phyloP scores from a whole-genome alignment of 2,329 filamentous ascomycete genomes.

The Colletotrichum sp. region DNA sequence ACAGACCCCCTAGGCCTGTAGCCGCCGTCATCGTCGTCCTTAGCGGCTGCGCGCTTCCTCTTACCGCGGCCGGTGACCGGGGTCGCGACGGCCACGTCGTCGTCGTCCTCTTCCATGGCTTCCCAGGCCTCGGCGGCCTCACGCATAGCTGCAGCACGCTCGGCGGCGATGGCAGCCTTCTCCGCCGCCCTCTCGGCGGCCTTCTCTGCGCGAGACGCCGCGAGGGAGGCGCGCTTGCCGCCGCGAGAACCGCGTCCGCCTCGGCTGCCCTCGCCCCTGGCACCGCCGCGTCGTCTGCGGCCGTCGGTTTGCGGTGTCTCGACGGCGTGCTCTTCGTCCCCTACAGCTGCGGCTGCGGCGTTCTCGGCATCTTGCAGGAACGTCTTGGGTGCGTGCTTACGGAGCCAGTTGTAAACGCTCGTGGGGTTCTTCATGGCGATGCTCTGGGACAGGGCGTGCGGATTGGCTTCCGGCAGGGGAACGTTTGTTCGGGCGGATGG shows the following conservation, averaged over 20 bases:
- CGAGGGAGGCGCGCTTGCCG: constrained; percentile 37
- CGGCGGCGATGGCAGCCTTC: constrained; percentile 26
- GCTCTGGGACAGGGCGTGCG: constrained; percentile 41
- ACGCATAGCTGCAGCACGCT: constrained; percentile 34
- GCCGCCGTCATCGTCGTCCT: constrained; percentile 58
- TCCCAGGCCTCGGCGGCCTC: constrained; percentile 28
- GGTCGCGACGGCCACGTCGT: constrained; percentile 30
- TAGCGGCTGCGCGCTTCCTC: constrained; percentile 48
- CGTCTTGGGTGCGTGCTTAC: constrained; percentile 82
- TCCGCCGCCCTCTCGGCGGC: constrained; percentile 43
- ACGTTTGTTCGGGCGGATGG: constrained; percentile 43
- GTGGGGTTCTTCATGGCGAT: constrained; percentile 72
- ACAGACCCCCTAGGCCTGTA: constrained; percentile 64
- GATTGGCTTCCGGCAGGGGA: constrained; percentile 34
- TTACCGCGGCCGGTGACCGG: constrained; percentile 39
- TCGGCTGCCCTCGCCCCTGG: constrained; percentile 9
- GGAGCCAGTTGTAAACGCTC: constrained; percentile 95
- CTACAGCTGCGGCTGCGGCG: constrained; percentile 34
- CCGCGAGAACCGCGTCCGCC: constrained; percentile 23
- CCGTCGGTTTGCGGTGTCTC: constrained; percentile 26
- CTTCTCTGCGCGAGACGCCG: constrained; percentile 32
- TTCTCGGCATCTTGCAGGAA: constrained; percentile 79
- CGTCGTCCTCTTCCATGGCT: constrained; percentile 4
- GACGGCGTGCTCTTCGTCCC: constrained; percentile 44
- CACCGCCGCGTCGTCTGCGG: constrained; percentile 26